Base-by-base conservation (phyloP, 495 filamentous ascomycete genomes). In the Aspergillus wentii region DNA sequence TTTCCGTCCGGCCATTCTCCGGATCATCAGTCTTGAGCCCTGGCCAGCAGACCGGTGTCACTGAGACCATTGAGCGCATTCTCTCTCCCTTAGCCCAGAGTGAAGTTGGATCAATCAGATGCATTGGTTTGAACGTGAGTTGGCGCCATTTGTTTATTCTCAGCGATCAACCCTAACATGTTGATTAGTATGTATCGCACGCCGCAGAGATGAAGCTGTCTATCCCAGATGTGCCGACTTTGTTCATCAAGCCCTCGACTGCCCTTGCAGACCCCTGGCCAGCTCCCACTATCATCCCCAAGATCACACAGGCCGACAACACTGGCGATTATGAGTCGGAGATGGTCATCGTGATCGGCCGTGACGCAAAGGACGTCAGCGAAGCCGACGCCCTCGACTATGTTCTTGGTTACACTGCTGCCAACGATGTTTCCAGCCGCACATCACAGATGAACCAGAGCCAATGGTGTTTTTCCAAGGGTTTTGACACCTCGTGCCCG, bases 301-400 rank as follows among this genome's bases (percentile, higher is more conserved):
- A 73, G 21, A 56, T 80, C 27, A 82, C 82, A 0, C 68, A 69
- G 38, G 32, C 54, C 22, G 66, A 75, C 33, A 64, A 62, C 30
- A 75, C 64, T 4, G 68, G 89, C 6, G 88, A 92, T 54, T 94
- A 90, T 46, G 88, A 92, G 54, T 86, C 82, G 33, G 87, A 94
- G 57, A 76, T 94, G 40, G 83, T 86, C 2, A 75, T 77, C 32
- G 60, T 92, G 1, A 89, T 92, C 44, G 85, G 86, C 16, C 80
- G 79, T 51, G 61, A 75, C 16, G 83, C 76, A 23, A 65, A 67
- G 29, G 79, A 91, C 46, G 79, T 92, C 16, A 51, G 78, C 6
- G 84, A 88, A 53, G 62, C 69, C 0, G 64, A 80, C 18, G 88
- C 87, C 1, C 61, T 91, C 8, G 71, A 83, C 43, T 82, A 90